Evolutionary conservation across 2,329 filamentous ascomycete species (phyloP), one percentile per base, ranked within the genome.

Genomic region (Talaromyces sp.): DNA sequence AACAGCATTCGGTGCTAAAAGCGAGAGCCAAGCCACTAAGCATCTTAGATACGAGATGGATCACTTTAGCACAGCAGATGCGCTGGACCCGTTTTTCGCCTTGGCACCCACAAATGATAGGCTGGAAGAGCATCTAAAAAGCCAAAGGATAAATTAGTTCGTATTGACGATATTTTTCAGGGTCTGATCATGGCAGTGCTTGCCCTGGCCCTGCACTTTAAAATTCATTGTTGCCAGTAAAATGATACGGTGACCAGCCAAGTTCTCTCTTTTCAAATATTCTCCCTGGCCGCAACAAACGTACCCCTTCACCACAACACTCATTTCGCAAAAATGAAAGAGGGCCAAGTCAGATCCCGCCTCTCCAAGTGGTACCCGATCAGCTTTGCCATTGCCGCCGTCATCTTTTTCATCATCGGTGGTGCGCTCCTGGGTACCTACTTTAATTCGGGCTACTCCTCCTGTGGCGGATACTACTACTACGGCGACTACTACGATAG

Each of bases 101-200:
- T 49, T 47, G 51, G 40, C 51, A 11, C 3, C 11, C 7, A 17
- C 14, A 14, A 17, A 4, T 49, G 33, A 53, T 49, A 53, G 51
- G 51, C 16, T 43, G 17, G 22, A 4, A 22, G 14, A 5, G 20
- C 19, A 39, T 33, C 27, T 36, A 22, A 14, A 20, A 33, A 40
- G 17, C 33, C n/a, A 24, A 49, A 53, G 20, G 45, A 35, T 20
- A 29, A 1, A 77, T 81, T 53, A 82, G 78, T 1, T 78, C 79
- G 2, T 80, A 79, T 50, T 70, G 76, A 53, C 75, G 11, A 65
- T 55, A 6, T 58, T 79, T n/a, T 3, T 69, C 66, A 45, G 29
- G 30, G 42, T 45, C 42, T 22, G 20, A 24, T 45, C 1, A 80
- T 81, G 29, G 4, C 22, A 35, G 24, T 39, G 36, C 39, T 20